Percentiles rank a stretch among this genome's conserved stretches.
These are phyloP conservation scores for Ogataea zsoltii DNA, from an alignment of 805 yeast species.

Conservation along the genomic window DNA sequence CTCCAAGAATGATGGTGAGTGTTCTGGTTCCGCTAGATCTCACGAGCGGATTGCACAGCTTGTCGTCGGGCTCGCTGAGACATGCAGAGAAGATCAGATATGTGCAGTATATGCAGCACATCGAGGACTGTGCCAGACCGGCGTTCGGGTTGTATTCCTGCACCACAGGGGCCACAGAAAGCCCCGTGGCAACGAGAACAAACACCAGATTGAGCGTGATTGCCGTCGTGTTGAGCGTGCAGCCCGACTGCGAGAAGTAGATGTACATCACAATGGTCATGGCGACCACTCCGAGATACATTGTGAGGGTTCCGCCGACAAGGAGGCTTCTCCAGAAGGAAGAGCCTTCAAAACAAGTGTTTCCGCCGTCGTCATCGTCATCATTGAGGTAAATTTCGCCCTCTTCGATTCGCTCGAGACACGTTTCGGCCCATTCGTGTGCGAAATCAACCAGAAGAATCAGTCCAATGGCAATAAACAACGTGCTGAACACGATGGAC, in stretches of 20 bases:
- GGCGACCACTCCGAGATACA: conserved; percentile 74
- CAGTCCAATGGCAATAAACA: conserved; percentile 87
- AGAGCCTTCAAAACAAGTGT: conserved; percentile 36
- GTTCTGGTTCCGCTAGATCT: conserved; percentile 90
- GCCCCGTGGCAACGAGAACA: conserved; percentile 58
- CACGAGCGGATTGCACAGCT: conserved; percentile 85
- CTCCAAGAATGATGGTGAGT: conserved; percentile 83
- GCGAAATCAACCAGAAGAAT: conserved; percentile 94
- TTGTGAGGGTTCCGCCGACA: conserved; percentile 81
- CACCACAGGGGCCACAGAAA: conserved; percentile 78
- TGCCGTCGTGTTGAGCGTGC: conserved; percentile 88
- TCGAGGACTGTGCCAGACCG: conserved; percentile 93
- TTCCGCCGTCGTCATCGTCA: conserved; percentile 44
- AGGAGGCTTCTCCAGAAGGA: conserved; percentile 77
- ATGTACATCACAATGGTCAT: conserved; percentile 80
- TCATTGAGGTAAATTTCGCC: conserved; percentile 58
- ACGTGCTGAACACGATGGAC: conserved; percentile 78
- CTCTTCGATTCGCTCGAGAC: conserved; percentile 86
- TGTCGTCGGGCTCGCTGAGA: conserved; percentile 95
- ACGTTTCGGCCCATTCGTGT: conserved; percentile 97
- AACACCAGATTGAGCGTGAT: conserved; percentile 74
- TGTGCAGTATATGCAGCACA: conserved; percentile 93
- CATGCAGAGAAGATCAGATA: conserved; percentile 90
- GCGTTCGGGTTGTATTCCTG: conserved; percentile 95
- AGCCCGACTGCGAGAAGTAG: conserved; percentile 77